These are phyloP conservation scores for Teunomyces pallodes DNA, from an alignment of 805 yeast species.

Conservation along the genomic window DNA sequence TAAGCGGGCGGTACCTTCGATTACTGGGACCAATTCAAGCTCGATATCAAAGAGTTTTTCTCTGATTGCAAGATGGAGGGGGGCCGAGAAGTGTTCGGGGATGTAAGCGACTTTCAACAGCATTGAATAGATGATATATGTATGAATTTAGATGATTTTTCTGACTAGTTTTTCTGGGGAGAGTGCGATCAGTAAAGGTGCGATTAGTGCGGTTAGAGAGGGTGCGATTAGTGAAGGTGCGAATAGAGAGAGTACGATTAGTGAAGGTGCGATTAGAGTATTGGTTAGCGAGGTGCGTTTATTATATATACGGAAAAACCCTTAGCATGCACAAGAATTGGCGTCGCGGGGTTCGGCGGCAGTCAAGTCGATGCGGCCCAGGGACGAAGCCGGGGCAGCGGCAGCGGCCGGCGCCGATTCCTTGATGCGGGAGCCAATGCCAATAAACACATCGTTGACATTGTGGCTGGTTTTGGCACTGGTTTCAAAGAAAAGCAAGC, in stretches of 20 bases:
- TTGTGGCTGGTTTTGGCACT: constrained; percentile 88
- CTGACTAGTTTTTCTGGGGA: neutral
- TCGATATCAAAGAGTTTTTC: constrained; percentile 57
- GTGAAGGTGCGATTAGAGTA: too few relatives aligned
- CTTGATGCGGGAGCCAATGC: constrained; percentile 86
- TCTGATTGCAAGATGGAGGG: constrained; percentile 66
- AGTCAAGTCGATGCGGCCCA: constrained; percentile 38
- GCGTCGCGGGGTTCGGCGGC: constrained; percentile 9
- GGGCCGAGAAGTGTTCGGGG: constrained; percentile 92
- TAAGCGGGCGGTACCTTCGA: constrained; percentile 87
- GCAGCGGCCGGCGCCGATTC: constrained; percentile 14
- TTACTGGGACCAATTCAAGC: constrained; percentile 64
- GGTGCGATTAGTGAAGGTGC: too few relatives aligned
- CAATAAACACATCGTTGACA: constrained; percentile 87
- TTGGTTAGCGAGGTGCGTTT: too few relatives aligned
- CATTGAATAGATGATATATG: constrained; percentile 2
- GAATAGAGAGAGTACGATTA: too few relatives aligned
- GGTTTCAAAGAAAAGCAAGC: constrained; percentile 86
- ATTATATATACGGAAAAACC: too few relatives aligned
- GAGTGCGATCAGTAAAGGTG: too few relatives aligned
- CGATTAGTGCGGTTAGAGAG: too few relatives aligned
- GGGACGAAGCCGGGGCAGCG: constrained; percentile 3
- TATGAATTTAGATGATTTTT: neutral
- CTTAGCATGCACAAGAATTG: constrained; percentile 12
- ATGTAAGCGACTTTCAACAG: constrained; percentile 68